Evolutionary conservation across 371 early-diverging fungal species (phyloP), one percentile per base, ranked within the genome.

Genomic region (Chytridiales sp.): DNA sequence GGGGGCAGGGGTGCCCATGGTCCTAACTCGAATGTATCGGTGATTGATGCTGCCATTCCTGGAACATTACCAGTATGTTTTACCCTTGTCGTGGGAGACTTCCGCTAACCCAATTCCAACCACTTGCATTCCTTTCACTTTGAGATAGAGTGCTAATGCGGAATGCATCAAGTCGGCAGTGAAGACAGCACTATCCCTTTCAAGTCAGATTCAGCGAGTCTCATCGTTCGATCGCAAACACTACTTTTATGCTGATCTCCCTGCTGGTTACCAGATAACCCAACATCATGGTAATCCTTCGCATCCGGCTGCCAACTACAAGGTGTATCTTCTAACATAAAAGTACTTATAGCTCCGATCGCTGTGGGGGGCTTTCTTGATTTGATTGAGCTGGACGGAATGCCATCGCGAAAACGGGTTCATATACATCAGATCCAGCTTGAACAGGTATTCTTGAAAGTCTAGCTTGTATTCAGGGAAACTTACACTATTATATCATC

Each of bases 261-360:
- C 94, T 13, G 86, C 84, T 57, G 95, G 96, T 6, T 95, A 91
- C 68, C 96, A 95, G 72, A 93, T 95, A 48, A 95, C 96, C 17
- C 96, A 95, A 59, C 85, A 91, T 48, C 75, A 81, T 68, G 47
- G 66, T 62, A 42, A 6, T 34, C 40, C n/a, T 21, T 21, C 34
- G 47, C 31, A 31, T 29, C 31, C 11, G 22, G 44, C 4, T 31
- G 8, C 43, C 6, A 22, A 4, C 31, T n/a, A 26, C 31, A n/a
- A n/a, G n/a, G n/a, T n/a, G n/a, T n/a, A n/a, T n/a, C n/a, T n/a
- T n/a, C n/a, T n/a, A n/a, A n/a, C n/a, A n/a, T n/a, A n/a, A n/a
- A n/a, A n/a, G n/a, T n/a, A n/a, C 6, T 48, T 26, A 17, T 58
- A 85, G 87, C 83, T 47, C 92, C 92, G 1, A 73, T 91, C 52